Evolutionary conservation across 192 early-diverging fungal genomes (phyloP).

Genomic region (Linnemannia hyalina): DNA sequence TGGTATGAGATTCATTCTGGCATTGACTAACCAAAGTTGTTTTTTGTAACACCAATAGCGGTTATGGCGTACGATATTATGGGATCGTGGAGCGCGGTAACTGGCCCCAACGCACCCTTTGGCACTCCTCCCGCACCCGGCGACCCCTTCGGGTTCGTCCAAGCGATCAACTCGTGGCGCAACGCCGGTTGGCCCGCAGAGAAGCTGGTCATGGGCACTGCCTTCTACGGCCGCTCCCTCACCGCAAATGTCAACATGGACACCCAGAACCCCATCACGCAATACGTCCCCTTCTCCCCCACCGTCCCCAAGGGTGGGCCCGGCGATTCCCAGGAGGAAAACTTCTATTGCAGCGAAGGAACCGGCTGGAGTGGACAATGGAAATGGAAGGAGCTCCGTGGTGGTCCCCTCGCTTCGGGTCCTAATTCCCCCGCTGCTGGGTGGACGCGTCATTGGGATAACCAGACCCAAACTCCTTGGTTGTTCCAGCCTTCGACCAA

Average conservation of each 20-base stretch:
- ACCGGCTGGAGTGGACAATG: constrained; percentile 67
- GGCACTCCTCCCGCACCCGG: constrained; percentile 29
- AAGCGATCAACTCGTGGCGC: constrained; percentile 68
- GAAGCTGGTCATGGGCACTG: constrained; percentile 70
- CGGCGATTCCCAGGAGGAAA: constrained; percentile 63
- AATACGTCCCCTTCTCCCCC: constrained; percentile 37
- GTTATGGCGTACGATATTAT: constrained; percentile 53
- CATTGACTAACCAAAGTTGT: not conserved
- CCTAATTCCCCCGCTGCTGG: constrained; percentile 39
- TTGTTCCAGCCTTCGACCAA: constrained; percentile 70
- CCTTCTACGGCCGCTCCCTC: constrained; percentile 70
- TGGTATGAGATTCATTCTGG: not conserved
- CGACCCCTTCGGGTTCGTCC: constrained; percentile 57
- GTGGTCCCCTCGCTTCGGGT: constrained; percentile 32
- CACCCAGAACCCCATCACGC: constrained; percentile 26
- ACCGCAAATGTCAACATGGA: constrained; percentile 36
- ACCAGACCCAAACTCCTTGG: constrained; percentile 77
- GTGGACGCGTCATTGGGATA: constrained; percentile 78
- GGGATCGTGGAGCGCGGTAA: constrained; percentile 39
- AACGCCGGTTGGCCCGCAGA: constrained; percentile 66
- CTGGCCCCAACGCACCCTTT: constrained; percentile 64
- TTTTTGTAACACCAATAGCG: constrained; percentile 1
- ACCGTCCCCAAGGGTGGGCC: constrained; percentile 64
- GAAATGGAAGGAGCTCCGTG: constrained; percentile 75
- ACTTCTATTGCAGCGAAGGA: constrained; percentile 62